phyloP scores from a whole-genome alignment of 2,329 filamentous ascomycete genomes.

The Sordariomycetes sp. region DNA sequence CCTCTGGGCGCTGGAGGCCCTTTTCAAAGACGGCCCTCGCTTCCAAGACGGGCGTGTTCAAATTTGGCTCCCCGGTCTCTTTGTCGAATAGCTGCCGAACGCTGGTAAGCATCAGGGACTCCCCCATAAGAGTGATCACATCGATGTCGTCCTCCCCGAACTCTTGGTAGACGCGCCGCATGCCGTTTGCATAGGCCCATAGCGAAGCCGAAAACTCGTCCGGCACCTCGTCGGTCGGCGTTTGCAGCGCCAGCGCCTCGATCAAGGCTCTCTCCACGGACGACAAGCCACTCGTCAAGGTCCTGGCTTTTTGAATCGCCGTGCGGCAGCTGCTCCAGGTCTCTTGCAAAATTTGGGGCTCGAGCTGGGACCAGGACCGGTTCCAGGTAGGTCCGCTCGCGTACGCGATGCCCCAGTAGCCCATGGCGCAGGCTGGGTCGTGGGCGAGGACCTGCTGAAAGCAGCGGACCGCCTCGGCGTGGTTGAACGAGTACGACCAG shows the following conservation, averaged over 20 bases:
- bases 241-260: slow-evolving; percentile 41
- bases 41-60: slow-evolving; percentile 6
- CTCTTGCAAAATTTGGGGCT: slow-evolving; percentile 34
- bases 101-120: slow-evolving; percentile 36
- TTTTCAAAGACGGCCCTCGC: slow-evolving; percentile 19
- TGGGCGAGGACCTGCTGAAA: slow-evolving; percentile 45
- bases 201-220: slow-evolving; percentile 46
- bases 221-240: slow-evolving; percentile 37
- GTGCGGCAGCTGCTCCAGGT: neutral
- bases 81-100: slow-evolving; percentile 34
- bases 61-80: slow-evolving; percentile 18
- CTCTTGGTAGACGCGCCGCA: slow-evolving; percentile 22
- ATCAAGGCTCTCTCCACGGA: slow-evolving; percentile 37
- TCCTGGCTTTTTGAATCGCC: slow-evolving; percentile 33
- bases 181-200: slow-evolving; percentile 25
- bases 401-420: slow-evolving; percentile 62
- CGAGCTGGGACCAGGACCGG: slow-evolving; percentile 67
- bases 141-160: slow-evolving; percentile 27
- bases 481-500: slow-evolving; percentile 69
- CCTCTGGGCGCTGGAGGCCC: slow-evolving; percentile 38
- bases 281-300: slow-evolving; percentile 20
- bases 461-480: slow-evolving; percentile 57
- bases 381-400: slow-evolving; percentile 65
- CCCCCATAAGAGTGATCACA: slow-evolving; percentile 22
- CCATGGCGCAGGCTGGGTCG: slow-evolving; percentile 49